phyloP scores from a whole-genome alignment of 2,329 filamentous ascomycete species.

The Xylariaceae sp. region DNA sequence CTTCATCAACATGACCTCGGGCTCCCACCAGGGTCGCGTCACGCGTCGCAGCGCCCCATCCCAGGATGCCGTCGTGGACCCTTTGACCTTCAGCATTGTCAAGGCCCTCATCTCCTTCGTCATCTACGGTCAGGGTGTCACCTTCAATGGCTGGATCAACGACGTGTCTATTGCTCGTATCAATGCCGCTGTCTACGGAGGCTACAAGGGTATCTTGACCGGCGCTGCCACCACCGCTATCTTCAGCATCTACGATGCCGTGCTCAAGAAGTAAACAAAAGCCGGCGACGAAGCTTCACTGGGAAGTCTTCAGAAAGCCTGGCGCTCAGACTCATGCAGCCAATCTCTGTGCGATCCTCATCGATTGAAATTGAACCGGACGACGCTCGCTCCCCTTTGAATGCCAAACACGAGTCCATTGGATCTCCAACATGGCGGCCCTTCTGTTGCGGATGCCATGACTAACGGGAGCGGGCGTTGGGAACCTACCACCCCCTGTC shows the following conservation, averaged over 20 bases:
- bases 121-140: slow-evolving; percentile 65
- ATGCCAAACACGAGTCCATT: neutral
- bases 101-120: slow-evolving; percentile 80
- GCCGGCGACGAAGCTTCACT: slow-evolving; percentile 18
- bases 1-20: slow-evolving; percentile 79
- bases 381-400: neutral
- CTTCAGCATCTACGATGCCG: slow-evolving; percentile 71
- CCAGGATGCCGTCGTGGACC: slow-evolving; percentile 65
- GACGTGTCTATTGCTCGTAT: slow-evolving; percentile 57
- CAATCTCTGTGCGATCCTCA: neutral
- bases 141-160: slow-evolving; percentile 57
- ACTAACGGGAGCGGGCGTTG: neutral
- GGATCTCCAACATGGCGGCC: neutral
- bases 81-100: slow-evolving; percentile 81
- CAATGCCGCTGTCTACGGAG: slow-evolving; percentile 62
- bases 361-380: neutral
- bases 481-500: neutral
- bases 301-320: neutral
- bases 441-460: neutral
- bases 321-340: neutral
- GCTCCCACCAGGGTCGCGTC: slow-evolving; percentile 36
- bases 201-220: slow-evolving; percentile 63
- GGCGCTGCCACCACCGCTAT: slow-evolving; percentile 63
- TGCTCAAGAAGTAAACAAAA: slow-evolving; percentile 57
- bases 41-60: slow-evolving; percentile 39